Base-by-base conservation (phyloP, 495 filamentous ascomycete genomes). In the Xylaria castorea region DNA sequence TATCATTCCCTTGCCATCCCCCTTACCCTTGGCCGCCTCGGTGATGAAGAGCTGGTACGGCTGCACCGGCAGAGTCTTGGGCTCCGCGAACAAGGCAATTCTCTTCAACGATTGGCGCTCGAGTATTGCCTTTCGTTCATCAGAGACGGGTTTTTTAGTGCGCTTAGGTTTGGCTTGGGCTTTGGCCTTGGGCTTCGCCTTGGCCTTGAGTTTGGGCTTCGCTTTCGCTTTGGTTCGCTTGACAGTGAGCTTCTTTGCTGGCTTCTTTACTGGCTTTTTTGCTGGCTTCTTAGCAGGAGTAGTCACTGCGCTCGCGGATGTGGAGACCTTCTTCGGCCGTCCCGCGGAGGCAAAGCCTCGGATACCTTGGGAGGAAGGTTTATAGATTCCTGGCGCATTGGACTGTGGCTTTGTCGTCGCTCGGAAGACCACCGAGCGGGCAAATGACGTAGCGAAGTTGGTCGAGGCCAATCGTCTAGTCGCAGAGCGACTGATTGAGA, bases 401-500 rank as follows among this genome's bases (percentile, higher is more conserved):
- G 30, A 36, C 0, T 51, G 66, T 11, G 71, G 22, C 51, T 68
- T 68, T 8, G 71, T 68, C 22, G 69, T 66, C 20, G 75, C 50
- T 53, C 75, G 70, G 51, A 70, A 71, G 60, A 61, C 63, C n/a
- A 55, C 72, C 50, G 69, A 69, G 64, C 69, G 74, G 61, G 30
- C 57, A 36, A 60, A 68, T 68, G 74, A 72, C 51, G 74, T 69
- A 50, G 72, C 64, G n/a, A 70, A 5, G 61, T 71, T 27, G 34
- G 75, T 62, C 46, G 77, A 75, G 60, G 72, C 74, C 58, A 80
- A 63, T 14, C 80, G 77, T 67, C 73, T 67, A 34, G 80, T 72
- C 5, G 82, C 76, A 57, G 75, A 73, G 71, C 81, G 80, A 64
- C 79, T 80, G 27, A 83, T 76, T 32, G 73, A 76, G 68, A 77